phyloP scores from a whole-genome alignment of 2,329 filamentous ascomycete species.

The Trichoderma sp. region DNA sequence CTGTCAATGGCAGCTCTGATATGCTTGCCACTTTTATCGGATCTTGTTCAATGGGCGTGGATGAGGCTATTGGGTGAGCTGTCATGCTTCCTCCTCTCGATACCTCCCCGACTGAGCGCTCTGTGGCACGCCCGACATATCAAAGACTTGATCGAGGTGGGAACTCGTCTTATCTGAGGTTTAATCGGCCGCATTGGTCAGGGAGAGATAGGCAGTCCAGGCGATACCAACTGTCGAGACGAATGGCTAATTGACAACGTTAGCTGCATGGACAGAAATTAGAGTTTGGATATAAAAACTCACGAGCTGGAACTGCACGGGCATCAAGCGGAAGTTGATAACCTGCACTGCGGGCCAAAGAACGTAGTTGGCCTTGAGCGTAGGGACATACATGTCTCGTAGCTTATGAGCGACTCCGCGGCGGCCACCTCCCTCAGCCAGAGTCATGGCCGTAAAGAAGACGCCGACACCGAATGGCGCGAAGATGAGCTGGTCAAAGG shows the following conservation, averaged over 20 bases:
- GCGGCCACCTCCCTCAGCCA: constrained; percentile 87
- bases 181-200: constrained; percentile 85
- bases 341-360: constrained; percentile 96
- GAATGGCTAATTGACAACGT: constrained; percentile 68
- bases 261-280: constrained; percentile 9
- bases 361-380: constrained; percentile 92
- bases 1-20: not conserved
- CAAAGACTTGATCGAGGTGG: not conserved
- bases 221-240: constrained; percentile 94
- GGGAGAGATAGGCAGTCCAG: constrained; percentile 94
- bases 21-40: not conserved
- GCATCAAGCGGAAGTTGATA: constrained; percentile 93
- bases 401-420: constrained; percentile 82
- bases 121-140: not conserved
- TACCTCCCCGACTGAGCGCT: not conserved
- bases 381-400: constrained; percentile 88
- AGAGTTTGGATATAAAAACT: constrained; percentile 43
- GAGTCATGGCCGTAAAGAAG: constrained; percentile 96
- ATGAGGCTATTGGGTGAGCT: not conserved
- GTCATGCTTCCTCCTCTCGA: not conserved
- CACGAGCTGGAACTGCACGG: constrained; percentile 94
- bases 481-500: constrained; percentile 90
- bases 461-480: constrained; percentile 81
- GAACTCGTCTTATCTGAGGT: not conserved
- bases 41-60: not conserved